Base-by-base conservation (phyloP, 176 grass and related monocot species). In the Typha latifolia region DNA sequence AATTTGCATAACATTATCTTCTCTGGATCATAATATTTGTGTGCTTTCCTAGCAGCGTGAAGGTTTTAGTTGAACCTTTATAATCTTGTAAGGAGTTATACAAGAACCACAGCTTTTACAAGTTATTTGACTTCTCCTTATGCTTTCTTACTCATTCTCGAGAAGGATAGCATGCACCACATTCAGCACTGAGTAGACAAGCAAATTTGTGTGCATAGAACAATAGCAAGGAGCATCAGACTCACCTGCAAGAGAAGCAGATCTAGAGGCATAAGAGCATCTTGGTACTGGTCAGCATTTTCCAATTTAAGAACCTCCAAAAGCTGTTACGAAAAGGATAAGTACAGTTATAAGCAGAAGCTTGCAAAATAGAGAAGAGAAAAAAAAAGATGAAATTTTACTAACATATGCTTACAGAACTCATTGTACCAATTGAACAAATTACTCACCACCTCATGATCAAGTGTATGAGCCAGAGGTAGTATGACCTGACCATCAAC, bases 401-500 rank as follows among this genome's bases (percentile, higher is more conserved):
- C 6, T 15, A 49, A 19, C 51, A 53, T 18, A 67, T 13, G 12
- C 29, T 32, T 2, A 73, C 52, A 0, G 4, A 3, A 22, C 62
- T 71, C 72, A 80, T 82, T 56, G 68, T 63, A 55, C 62, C 1
- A 67, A 77, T 51, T 16, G 12, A 12, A 74, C 3, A 47, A 2
- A 13, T 47, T 52, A 24, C 74, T 84, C 82, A 91, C 88, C 64
- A 87, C 88, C 79, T 91, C 88, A 77, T 82, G 84, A 14, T 83
- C 81, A 63, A 74, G 82, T 11, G 81, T 82, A 66, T 87, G 84
- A 51, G 84, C 88, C 31, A 79, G 62, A 73, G 88, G 84, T 62
- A 87, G 78, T 73, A 91, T 87, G 31, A 84, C 88, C 59, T 84
- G 88, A 34, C 78, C 84, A 71, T 81, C 78, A 49, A 86, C 84